Evolutionary conservation across 768 basidiomycete species (phyloP).

Genomic region (Mycena amicta): DNA sequence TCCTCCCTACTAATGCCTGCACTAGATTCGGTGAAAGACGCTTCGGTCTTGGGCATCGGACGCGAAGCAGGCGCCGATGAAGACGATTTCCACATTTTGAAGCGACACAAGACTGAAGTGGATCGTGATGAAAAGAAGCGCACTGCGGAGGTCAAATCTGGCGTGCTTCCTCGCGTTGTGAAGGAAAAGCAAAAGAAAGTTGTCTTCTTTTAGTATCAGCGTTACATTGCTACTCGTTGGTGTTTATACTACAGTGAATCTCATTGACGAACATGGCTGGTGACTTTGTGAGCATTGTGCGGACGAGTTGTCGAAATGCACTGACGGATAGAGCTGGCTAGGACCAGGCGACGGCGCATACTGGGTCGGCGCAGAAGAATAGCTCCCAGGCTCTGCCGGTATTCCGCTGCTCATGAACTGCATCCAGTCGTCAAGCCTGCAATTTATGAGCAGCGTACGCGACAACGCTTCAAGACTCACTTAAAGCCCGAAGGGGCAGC

Average conservation of each 20-base stretch:
- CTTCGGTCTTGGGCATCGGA: slow-evolving; percentile 46
- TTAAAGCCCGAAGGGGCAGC: slow-evolving; percentile 61
- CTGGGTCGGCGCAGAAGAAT: not conserved
- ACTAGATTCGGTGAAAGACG: slow-evolving; percentile 40
- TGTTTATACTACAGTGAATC: too few relatives aligned
- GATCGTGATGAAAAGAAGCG: slow-evolving; percentile 62
- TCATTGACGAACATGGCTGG: too few relatives aligned
- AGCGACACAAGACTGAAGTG: slow-evolving; percentile 61
- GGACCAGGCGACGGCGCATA: not conserved
- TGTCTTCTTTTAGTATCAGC: slow-evolving; percentile 43
- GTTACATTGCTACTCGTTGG: too few relatives aligned
- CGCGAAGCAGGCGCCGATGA: slow-evolving; percentile 82
- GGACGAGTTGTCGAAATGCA: too few relatives aligned
- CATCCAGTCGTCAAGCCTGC: slow-evolving; percentile 49
- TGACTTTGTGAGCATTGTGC: too few relatives aligned
- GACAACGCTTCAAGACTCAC: slow-evolving; percentile 39
- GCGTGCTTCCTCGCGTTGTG: slow-evolving; percentile 43
- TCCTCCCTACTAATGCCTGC: slow-evolving; percentile 13
- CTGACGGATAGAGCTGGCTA: not conserved
- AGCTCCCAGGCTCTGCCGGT: not conserved
- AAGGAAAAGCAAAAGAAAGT: slow-evolving; percentile 46
- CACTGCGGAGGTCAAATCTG: slow-evolving; percentile 44
- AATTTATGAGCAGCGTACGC: not conserved
- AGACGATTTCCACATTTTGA: slow-evolving; percentile 89
- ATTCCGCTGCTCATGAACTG: slow-evolving; percentile 34